Base-by-base conservation (phyloP, 352 stramenopile species). In the Pythium insidiosum region DNA sequence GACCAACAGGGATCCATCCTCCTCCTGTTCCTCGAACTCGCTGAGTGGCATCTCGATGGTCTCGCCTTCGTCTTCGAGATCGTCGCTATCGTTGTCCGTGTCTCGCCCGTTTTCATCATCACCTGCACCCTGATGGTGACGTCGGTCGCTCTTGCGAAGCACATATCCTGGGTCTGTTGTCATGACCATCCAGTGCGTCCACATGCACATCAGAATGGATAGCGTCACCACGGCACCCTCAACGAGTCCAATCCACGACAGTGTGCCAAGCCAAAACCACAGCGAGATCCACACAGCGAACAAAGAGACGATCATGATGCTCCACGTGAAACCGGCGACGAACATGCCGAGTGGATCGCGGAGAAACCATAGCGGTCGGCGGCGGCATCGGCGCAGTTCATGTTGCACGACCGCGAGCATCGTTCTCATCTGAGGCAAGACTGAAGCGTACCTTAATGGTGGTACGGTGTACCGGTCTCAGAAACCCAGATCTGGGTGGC, bases 131-230 rank as follows among this genome's bases (percentile, higher is more conserved):
- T 50, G 25, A 33, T n/a, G n/a, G n/a, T n/a, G n/a, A 29, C 25
- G n/a, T 2, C 6, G 16, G 12, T 22, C 13, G 20, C 36, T 50
- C 12, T 47, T 52, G 6, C 25, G 25, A 10, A 77, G 80, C 15
- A 90, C 73, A 2, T 66, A 73, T n/a, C 73, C 81, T 6, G 81
- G 81, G 36, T 93, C 79, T 10, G 63, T 89, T 1, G 72, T 93
- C 58, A 89, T 78, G 47, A 85, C 73, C 25, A 69, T 65, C 15
- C 66, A 41, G 56, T 90, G 78, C 13, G 59, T 70, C 74, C 74
- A 88, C 47, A 86, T 69, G 46, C 71, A 84, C 71, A 90, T 84
- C 33, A 41, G 56, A 19, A 90, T 56, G n/a, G 82, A 70, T 5
- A 49, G 58, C 6, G 57, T 58, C 50, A 90, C 71, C 54, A 63